Evolutionary conservation across 495 filamentous ascomycete species (phyloP).

Genomic region (Tuber borchii): DNA sequence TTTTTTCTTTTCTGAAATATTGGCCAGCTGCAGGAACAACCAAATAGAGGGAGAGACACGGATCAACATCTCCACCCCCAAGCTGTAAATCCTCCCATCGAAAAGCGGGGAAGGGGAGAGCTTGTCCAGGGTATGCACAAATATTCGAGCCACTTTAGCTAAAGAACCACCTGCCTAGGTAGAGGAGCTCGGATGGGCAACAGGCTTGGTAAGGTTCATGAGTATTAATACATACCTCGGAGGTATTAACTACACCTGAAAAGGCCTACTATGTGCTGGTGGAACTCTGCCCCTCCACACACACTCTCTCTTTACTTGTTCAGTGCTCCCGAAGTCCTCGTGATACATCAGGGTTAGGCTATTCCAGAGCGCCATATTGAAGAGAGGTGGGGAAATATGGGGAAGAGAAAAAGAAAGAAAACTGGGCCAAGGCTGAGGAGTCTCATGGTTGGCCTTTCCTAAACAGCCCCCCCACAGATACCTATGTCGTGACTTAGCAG

Average conservation of each 20-base stretch:
- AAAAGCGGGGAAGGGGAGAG: constrained; percentile 30
- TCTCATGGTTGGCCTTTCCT: background rate
- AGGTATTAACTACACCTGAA: constrained; percentile 26
- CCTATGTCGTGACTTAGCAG: background rate
- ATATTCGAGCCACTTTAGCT: constrained; percentile 12
- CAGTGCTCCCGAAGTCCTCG: background rate
- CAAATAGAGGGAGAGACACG: background rate
- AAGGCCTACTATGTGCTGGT: constrained; percentile 26
- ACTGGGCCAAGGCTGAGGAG: background rate
- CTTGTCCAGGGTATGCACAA: constrained; percentile 25
- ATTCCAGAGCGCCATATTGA: background rate
- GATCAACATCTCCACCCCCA: background rate
- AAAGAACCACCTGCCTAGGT: constrained; percentile 18
- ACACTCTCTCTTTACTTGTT: background rate
- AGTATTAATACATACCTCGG: background rate
- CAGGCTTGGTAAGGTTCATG: constrained; percentile 17
- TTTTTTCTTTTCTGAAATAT: too few relatives aligned
- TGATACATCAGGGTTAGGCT: background rate
- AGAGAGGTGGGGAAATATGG: background rate
- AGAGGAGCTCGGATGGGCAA: constrained; percentile 21
- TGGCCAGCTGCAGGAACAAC: background rate
- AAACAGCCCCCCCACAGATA: background rate
- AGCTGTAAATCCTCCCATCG: constrained; percentile 14
- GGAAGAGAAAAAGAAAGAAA: background rate
- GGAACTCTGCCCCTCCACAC: constrained; percentile 9